Evolutionary conservation across 257 asterid species (phyloP).

Genomic region (Leptodermis oblonga): DNA sequence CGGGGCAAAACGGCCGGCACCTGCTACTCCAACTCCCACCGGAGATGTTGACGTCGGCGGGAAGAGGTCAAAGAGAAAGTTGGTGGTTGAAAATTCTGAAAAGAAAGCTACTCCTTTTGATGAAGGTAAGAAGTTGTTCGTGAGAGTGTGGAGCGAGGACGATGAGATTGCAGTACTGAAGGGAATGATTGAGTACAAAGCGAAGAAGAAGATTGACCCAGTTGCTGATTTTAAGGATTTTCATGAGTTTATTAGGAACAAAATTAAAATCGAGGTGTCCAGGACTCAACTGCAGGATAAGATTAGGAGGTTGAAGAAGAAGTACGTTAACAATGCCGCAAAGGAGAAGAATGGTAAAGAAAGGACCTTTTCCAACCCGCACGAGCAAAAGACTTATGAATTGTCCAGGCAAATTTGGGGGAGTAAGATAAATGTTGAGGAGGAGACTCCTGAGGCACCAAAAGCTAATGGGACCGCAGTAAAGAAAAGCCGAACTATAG

Average conservation of each 20-base stretch:
- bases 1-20: conserved; percentile 38
- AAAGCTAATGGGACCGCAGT: conserved; percentile 24
- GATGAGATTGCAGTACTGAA: conserved; percentile 53
- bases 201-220: conserved; percentile 38
- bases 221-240: conserved; percentile 37
- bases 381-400: conserved; percentile 44
- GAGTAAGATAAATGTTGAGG: conserved; percentile 17
- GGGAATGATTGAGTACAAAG: conserved; percentile 47
- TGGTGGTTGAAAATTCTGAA: conserved; percentile 18
- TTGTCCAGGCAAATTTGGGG: conserved; percentile 56
- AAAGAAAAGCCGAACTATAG: conserved; percentile 26
- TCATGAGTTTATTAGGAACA: conserved; percentile 42
- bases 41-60: conserved; percentile 26
- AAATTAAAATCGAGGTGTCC: conserved; percentile 35
- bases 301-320: conserved; percentile 49
- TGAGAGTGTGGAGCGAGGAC: conserved; percentile 58
- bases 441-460: conserved; percentile 25
- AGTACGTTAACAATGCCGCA: conserved; percentile 40
- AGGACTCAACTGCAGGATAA: conserved; percentile 54
- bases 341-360: conserved; percentile 42
- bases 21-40: conserved; percentile 20
- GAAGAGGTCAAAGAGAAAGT: conserved; percentile 43
- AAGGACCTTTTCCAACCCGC: conserved; percentile 32
- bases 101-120: conserved; percentile 20
- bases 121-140: conserved; percentile 37